Base-by-base conservation (phyloP, 1,284 basidiomycete species). In the Fomes fomentarius region DNA sequence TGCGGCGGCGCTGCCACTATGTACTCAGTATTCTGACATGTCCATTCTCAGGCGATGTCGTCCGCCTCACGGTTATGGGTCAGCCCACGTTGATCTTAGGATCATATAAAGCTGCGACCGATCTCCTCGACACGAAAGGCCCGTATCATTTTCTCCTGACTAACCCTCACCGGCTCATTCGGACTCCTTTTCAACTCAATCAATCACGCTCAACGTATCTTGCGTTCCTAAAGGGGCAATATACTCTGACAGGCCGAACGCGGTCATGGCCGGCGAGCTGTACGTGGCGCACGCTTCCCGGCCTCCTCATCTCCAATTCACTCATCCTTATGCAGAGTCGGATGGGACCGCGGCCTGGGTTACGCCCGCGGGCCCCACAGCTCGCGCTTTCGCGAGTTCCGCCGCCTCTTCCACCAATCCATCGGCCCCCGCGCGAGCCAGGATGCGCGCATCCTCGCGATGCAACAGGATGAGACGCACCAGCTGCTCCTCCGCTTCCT, bases 221-320 rank as follows among this genome's bases (percentile, higher is more conserved):
- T 35, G 7, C 12, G 24, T 38, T 7, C 4, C 6, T 37, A 4
- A 41, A 72, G 71, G 71, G 8, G 53, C 52, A 7, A 74, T 75
- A 14, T 78, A 77, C 60, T 76, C 75, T 6, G 75, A 76, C 52
- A 67, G 76, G 19, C 75, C 75, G 1, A 51, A 63, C 2, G 69
- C 74, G 15, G 60, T 74, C 5, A 76, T 78, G 75, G 72, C 71
- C 3, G 74, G 75, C 4, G 74, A 78, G 58, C 65, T 78, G 76
- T 77, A 30, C 50, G 74, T 68, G 6, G 17, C 33, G 19, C 11
- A 25, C 39, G 24, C 11, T 22, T 21, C 28, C 24, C 22, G 17
- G 35, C 39, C n/a, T 24, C 25, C 41, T 33, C 19, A 22, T 10
- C 25, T 31, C 17, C 6, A 45, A 14, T 3, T 24, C 39, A 22